A percentile compares a stretch with the other conserved stretches of the same genome.
phyloP scores from a whole-genome alignment of 1,284 basidiomycete species.

The Cutaneotrichosporon arboriforme region DNA sequence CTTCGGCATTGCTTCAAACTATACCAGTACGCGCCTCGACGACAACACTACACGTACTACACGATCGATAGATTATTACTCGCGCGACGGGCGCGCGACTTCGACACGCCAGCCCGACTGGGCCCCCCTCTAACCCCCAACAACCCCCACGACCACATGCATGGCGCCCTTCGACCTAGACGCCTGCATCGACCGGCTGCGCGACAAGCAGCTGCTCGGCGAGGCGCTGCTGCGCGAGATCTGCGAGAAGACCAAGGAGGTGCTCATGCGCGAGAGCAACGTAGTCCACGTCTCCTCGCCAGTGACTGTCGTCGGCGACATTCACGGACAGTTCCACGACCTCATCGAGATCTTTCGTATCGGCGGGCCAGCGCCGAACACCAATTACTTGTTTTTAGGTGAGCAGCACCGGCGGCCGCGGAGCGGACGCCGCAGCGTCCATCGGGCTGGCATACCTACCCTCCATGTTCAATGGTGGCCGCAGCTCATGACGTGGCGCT shows the following conservation, averaged over 20 bases:
- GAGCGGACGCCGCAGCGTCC: too few relatives aligned
- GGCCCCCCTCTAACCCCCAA: not conserved
- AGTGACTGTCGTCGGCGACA: conserved; percentile 99
- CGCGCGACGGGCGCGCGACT: too few relatives aligned
- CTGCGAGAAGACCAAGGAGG: conserved; percentile 97
- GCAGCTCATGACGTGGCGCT: too few relatives aligned
- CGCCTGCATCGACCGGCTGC: conserved; percentile 83
- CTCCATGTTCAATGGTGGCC: too few relatives aligned
- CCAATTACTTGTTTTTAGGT: conserved; percentile 97
- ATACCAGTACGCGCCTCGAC: not conserved
- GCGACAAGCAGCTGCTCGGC: conserved; percentile 85
- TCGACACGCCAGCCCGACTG: too few relatives aligned
- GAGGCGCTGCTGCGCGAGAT: conserved; percentile 90
- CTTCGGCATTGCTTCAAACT: too few relatives aligned
- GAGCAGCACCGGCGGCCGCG: conserved; percentile 37
- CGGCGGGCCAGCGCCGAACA: conserved; percentile 92
- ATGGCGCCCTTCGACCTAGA: conserved; percentile 94
- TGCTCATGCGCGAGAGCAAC: conserved; percentile 97
- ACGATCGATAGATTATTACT: too few relatives aligned
- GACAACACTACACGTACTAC: too few relatives aligned
- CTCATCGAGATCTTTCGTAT: conserved; percentile 98
- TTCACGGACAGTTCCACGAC: conserved; percentile 98
- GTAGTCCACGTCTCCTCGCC: conserved; percentile 96
- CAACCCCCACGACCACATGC: conserved; percentile 7
- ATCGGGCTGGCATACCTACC: too few relatives aligned